Base-by-base conservation (phyloP, 768 basidiomycete genomes). In the Tylopilus balloui region DNA sequence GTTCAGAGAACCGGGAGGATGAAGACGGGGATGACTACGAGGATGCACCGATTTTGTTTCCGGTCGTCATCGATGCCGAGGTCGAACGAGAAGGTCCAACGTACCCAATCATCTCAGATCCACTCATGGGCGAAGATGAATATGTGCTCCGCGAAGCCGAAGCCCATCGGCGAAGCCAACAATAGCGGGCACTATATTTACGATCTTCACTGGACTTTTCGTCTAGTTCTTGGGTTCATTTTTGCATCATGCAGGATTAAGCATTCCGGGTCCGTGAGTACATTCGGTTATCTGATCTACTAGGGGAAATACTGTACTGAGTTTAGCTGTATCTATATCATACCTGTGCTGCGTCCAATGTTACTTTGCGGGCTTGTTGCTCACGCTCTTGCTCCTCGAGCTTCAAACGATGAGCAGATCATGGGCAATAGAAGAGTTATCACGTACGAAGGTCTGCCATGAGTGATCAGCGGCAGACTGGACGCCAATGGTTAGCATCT, bases 371-470 rank as follows among this genome's bases (percentile, higher is more conserved):
- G 10, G 35, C 29, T 25, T 62, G 52, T 42, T 62, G 23, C 34
- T 66, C 64, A 7, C 47, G 65, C 17, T 61, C 48, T 45, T 67
- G 66, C 1, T 66, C 55, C 6, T 64, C 58, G n/a, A 67, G 54
- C 65, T 66, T 41, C 15, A 31, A n/a, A 32, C 45, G 10, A n/a
- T 11, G 23, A 44, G 20, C 19, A 6, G 13, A 29, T 55, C 15
- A 54, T 21, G 6, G 11, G 14, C 3, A n/a, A 1, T 14, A 15
- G 11, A 28, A 11, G 13, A 32, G 24, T 7, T 10, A 36, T 19
- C 20, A 61, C 65, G n/a, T 48, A 66, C 65, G 19, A 67, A 58
- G 19, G 50, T 47, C 20, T 47, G 54, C 65, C 65, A 67, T 3
- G 65, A 67, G 43, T 67, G 65, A 28, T 67, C 65, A 4, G 29